Base-by-base conservation (phyloP, 306 rosid species). In the Bauhinia variegata region DNA sequence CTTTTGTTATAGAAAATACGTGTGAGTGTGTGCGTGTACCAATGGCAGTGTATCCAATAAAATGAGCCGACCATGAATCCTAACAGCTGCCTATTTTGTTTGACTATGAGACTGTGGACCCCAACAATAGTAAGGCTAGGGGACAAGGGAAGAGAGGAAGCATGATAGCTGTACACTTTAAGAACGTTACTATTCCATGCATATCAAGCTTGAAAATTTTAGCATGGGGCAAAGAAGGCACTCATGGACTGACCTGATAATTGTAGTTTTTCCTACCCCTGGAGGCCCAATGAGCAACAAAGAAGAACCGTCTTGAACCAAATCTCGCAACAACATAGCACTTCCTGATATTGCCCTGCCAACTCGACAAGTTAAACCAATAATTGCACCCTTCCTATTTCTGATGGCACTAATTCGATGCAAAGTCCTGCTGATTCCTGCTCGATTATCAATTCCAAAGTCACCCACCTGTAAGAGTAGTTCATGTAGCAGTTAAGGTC, bases 211-310 rank as follows among this genome's bases (percentile, higher is more conserved):
- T 15, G 18, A 38, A 60, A 17, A 13, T 30, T 28, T 60, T 55
- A 60, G 18, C 46, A 28, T 16, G 52, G 19, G 10, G 64, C 28
- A 41, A 41, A 76, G 63, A 6, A 72, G 59, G 73, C 34, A 75
- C n/a, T n/a, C n/a, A n/a, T n/a, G n/a, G n/a, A n/a, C 86, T 32
- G 46, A 86, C 98, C 98, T 79, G 68, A 93, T 89, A 65, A 93
- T 89, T 34, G 98, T 93, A 70, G 98, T 89, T 83, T 92, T 92
- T 69, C 96, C 96, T 17, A 89, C 96, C 51, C 98, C 98, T 11
- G 96, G 98, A 76, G 98, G 98, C 17, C 96, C 98, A 76, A 89
- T 92, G 57, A 92, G 89, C 81, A 89, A 80, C 82, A 92, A 80
- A 66, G 98, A 92, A 76, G 89, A 73, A 23, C 96, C 96, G n/a